phyloP scores from a whole-genome alignment of 768 basidiomycete genomes.

The Candolleomyces efflorescens region DNA sequence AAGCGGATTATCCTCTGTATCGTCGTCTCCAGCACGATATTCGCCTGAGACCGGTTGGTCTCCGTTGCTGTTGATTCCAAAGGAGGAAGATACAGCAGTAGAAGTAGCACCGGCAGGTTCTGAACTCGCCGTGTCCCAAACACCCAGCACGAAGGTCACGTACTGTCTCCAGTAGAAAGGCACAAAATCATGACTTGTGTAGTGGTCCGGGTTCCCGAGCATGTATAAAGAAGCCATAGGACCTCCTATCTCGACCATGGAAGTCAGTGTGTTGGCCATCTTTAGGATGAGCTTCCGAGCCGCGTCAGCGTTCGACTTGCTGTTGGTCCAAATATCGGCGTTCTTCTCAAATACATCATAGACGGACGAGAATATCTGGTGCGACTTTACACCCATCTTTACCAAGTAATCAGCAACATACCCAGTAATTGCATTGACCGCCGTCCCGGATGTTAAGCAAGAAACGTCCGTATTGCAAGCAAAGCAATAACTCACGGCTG shows the following conservation, averaged over 20 bases:
- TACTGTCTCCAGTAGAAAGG: constrained; percentile 20
- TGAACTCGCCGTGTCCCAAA: too few species aligned
- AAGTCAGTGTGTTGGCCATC: constrained; percentile 22
- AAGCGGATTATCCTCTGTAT: too few species aligned
- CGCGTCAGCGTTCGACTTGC: not conserved
- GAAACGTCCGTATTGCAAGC: constrained; percentile 35
- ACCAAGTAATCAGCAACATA: constrained; percentile 43
- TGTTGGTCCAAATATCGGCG: constrained; percentile 16
- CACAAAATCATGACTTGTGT: constrained; percentile 22
- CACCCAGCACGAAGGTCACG: too few species aligned
- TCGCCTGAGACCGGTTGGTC: too few species aligned
- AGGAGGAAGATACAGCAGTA: too few species aligned
- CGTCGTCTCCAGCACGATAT: too few species aligned
- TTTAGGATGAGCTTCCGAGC: constrained; percentile 6
- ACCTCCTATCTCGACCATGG: constrained; percentile 22
- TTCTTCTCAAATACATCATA: constrained; percentile 21
- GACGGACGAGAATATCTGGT: constrained; percentile 31
- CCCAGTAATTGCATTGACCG: constrained; percentile 32
- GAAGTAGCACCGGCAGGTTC: too few species aligned
- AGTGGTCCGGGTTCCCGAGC: constrained; percentile 24
- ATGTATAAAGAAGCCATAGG: constrained; percentile 24
- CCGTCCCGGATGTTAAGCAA: constrained; percentile 35
- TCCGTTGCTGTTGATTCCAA: too few species aligned
- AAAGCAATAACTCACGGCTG: constrained; percentile 26
- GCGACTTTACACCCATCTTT: constrained; percentile 28